Evolutionary conservation across 2,329 filamentous ascomycete genomes (phyloP).

Genomic region (Pseudocercospora crystallina): DNA sequence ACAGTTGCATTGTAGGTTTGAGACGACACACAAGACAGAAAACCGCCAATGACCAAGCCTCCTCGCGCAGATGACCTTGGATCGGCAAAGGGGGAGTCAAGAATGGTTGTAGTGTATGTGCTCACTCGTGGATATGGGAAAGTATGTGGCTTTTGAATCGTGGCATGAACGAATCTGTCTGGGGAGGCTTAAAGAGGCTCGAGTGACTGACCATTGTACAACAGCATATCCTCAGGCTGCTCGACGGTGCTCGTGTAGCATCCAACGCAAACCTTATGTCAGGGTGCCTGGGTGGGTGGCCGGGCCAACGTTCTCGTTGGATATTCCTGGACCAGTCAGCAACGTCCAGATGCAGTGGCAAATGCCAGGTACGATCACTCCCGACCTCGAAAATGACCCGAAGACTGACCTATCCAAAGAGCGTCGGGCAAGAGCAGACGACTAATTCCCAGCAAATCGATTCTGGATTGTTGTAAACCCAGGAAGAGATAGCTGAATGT

Average conservation of each 20-base stretch:
- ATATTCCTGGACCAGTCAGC: slow-evolving; percentile 23
- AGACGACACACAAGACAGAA: slow-evolving; percentile 27
- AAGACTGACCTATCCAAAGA: slow-evolving; percentile 19
- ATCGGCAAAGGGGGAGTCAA: slow-evolving; percentile 20
- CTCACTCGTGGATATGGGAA: slow-evolving; percentile 16
- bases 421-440: slow-evolving; percentile 21
- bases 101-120: slow-evolving; percentile 11
- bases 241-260: slow-evolving; percentile 24
- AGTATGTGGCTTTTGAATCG: slow-evolving; percentile 32
- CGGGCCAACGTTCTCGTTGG: slow-evolving; percentile 18
- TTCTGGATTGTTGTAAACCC: slow-evolving; percentile 30
- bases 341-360: slow-evolving; percentile 23
- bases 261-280: slow-evolving; percentile 24
- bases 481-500: slow-evolving; percentile 27
- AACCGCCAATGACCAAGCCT: slow-evolving; percentile 9
- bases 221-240: slow-evolving; percentile 25
- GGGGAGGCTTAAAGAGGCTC: slow-evolving; percentile 16
- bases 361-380: slow-evolving; percentile 34
- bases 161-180: slow-evolving; percentile 19
- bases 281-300: slow-evolving; percentile 30
- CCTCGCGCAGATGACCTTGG: slow-evolving; percentile 15
- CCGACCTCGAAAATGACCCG: slow-evolving; percentile 15
- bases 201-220: slow-evolving; percentile 33
- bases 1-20: slow-evolving; percentile 19
- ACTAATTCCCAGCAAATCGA: slow-evolving; percentile 27